Evolutionary conservation across 345 rosid genomes (phyloP), one percentile per base, ranked within the genome.

Genomic region (Rhodamnia argentea): DNA sequence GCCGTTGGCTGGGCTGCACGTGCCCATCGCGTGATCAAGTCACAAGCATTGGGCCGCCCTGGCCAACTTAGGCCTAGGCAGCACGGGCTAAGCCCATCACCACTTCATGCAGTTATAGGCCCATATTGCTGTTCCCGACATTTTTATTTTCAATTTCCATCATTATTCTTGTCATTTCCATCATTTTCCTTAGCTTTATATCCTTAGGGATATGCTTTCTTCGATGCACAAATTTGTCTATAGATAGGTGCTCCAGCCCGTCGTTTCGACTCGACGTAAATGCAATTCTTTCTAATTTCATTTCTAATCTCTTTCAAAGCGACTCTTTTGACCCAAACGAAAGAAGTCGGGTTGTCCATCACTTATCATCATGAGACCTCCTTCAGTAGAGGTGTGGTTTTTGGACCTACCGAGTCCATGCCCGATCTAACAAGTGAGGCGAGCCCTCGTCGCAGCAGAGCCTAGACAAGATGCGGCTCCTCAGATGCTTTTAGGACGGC

Each of bases 401-500:
- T 1, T 64, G 13, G 9, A 64, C 44, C 15, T 64, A 64, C 4
- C 32, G 27, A 5, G 20, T 64, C 12, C 16, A 32, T 32, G 42
- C 0, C 0, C 1, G 1, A 64, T 64, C 5, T 16, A 24, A 32
- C 44, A 0, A 8, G 44, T 8, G 76, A 64, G 23, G 23, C 15
- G 76, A 64, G 44, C 37, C 12, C 16, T 32, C 1, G 0, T 29
- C 12, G 0, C 75, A 7, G 15, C 18, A 64, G 13, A 64, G 24
- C 0, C 18, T 9, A 32, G 13, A 64, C 0, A 18, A 18, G 13
- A 23, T 32, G 44, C 7, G 3, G 24, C 24, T 9, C 4, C 3
- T 64, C 11, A 23, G 0, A 9, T 0, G 47, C 26, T 18, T 32
- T 4, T 70, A 70, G 13, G 6, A 18, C 5, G 13, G 24, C 8